Conservation (phyloP, 805 yeast genomes). For the Pichia californica region DNA sequence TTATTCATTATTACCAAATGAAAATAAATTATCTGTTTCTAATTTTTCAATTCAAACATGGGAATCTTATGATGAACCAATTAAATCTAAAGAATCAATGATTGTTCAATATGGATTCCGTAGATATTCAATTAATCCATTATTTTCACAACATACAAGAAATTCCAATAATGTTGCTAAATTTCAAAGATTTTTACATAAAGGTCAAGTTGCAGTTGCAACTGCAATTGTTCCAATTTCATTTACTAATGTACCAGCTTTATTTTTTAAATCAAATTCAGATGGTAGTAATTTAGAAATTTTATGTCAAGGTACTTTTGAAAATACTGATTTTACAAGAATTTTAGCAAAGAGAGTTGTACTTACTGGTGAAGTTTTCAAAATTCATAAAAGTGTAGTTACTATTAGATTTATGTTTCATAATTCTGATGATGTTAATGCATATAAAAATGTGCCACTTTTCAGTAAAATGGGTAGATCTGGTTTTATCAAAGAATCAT, state of each 20-base stretch:
- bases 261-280: conserved; percentile 61
- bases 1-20: conserved; percentile 76
- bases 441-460: conserved; percentile 86
- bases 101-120: conserved; percentile 92
- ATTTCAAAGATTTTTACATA: conserved; percentile 76
- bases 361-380: conserved; percentile 90
- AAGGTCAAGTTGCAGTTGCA: conserved; percentile 68
- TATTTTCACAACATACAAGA: conserved; percentile 72
- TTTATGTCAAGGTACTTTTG: conserved; percentile 85
- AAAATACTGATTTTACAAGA: conserved; percentile 79
- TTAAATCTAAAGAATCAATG: conserved; percentile 74
- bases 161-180: conserved; percentile 83
- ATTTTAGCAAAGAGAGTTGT: conserved; percentile 82
- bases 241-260: conserved; percentile 77
- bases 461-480: conserved; percentile 90
- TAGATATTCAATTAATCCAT: conserved; percentile 74
- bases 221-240: conserved; percentile 84
- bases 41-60: conserved; percentile 80
- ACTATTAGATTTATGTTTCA: conserved; percentile 97
- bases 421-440: conserved; percentile 79
- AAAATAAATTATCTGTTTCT: conserved; percentile 77
- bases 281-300: conserved; percentile 41
- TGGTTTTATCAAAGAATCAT: conserved; percentile 89
- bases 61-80: conserved; percentile 84
- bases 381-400: conserved; percentile 86